Conservation (phyloP, 495 filamentous ascomycete species). For the Aspergillus saccharolyticus region DNA sequence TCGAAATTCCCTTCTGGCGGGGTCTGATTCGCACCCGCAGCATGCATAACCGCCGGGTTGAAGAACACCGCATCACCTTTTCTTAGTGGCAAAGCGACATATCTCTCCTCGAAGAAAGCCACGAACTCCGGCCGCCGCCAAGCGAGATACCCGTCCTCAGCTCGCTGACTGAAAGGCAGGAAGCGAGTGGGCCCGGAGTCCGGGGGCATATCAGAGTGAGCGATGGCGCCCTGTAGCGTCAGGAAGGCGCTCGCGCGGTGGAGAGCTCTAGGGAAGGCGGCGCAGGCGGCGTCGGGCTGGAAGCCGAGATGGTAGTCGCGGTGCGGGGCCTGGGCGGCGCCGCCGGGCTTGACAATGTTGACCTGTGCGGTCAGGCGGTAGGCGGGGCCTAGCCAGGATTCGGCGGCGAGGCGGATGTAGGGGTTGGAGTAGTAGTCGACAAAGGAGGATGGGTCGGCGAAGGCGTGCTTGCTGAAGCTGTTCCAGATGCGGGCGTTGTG, state of each 20-base stretch:
- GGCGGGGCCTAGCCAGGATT: slow-evolving; percentile 47
- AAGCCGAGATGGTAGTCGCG: slow-evolving; percentile 57
- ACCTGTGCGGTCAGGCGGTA: slow-evolving; percentile 52
- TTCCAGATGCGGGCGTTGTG: slow-evolving; percentile 55
- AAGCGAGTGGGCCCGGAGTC: slow-evolving; percentile 49
- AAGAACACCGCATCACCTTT: slow-evolving; percentile 53
- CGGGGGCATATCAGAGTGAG: slow-evolving; percentile 51
- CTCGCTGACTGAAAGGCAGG: slow-evolving; percentile 50
- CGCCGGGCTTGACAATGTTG: slow-evolving; percentile 52
- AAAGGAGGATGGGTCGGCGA: slow-evolving; percentile 42
- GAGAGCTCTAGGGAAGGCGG: slow-evolving; percentile 35
- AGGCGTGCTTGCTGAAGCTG: slow-evolving; percentile 51
- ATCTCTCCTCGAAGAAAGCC: slow-evolving; percentile 42
- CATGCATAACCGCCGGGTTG: slow-evolving; percentile 53
- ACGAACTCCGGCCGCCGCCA: slow-evolving; percentile 44
- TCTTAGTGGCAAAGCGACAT: slow-evolving; percentile 41
- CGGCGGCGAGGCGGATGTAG: slow-evolving; percentile 41
- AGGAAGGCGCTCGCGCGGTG: slow-evolving; percentile 46
- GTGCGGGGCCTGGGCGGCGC: slow-evolving; percentile 46
- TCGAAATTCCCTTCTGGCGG: slow-evolving; percentile 30
- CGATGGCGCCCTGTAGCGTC: slow-evolving; percentile 54
- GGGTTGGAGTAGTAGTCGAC: slow-evolving; percentile 50
- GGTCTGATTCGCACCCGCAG: slow-evolving; percentile 45
- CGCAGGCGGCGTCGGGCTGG: slow-evolving; percentile 33
- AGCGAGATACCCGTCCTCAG: slow-evolving; percentile 46